phyloP scores from a whole-genome alignment of 2,329 filamentous ascomycete species.

The Penicillium sp. region DNA sequence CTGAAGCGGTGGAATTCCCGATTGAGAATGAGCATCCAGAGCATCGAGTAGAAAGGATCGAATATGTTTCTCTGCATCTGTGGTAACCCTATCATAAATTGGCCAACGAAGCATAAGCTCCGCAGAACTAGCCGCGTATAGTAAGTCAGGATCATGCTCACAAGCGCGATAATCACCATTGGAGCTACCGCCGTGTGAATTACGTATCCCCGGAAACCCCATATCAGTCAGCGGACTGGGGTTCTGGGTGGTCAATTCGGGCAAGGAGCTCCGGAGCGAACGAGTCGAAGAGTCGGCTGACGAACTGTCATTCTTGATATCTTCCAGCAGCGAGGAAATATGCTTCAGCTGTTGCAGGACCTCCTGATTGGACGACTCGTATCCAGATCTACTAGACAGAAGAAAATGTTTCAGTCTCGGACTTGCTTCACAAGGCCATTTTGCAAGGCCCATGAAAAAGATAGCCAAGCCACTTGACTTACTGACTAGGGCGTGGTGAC shows the following conservation, averaged over 20 bases:
- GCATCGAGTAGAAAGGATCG: constrained; percentile 26
- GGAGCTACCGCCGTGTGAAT: constrained; percentile 3
- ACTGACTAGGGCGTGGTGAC: constrained; percentile 20
- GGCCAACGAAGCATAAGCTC: constrained; percentile 27
- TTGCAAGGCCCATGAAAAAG: not conserved
- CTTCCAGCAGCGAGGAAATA: constrained; percentile 22
- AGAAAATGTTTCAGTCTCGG: not conserved
- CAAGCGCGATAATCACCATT: constrained; percentile 13
- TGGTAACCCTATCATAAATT: constrained; percentile 20
- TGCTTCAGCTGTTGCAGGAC: constrained; percentile 22
- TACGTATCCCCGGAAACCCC: constrained; percentile 2
- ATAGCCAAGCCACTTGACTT: constrained; percentile 11
- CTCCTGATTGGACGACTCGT: constrained; percentile 21
- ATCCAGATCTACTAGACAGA: constrained; percentile 10
- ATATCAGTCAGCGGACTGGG: constrained; percentile 15
- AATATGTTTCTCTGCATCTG: constrained; percentile 22
- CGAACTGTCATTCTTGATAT: constrained; percentile 20
- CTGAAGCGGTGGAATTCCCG: constrained; percentile 5
- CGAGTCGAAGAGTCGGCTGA: constrained; percentile 16
- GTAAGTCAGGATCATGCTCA: constrained; percentile 19
- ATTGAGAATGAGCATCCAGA: constrained; percentile 14
- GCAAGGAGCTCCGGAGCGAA: constrained; percentile 17
- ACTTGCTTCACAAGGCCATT: not conserved
- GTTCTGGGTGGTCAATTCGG: constrained; percentile 13
- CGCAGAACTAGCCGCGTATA: constrained; percentile 23